phyloP scores from a whole-genome alignment of 163 green algal species.

The Scenedesmus sp. region DNA sequence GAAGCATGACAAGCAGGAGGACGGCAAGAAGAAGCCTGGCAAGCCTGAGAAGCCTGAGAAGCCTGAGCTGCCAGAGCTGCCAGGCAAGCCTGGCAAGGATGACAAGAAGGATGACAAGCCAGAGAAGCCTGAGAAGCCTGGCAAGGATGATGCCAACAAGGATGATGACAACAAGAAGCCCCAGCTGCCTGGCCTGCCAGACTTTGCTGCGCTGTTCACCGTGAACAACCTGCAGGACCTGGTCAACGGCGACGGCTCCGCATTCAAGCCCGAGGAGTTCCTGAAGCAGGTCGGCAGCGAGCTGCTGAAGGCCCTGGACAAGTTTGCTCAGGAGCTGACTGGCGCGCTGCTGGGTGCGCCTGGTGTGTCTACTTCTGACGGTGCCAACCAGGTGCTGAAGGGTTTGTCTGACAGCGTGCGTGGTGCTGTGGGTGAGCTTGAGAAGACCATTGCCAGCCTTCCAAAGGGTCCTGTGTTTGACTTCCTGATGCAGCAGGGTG shows the following conservation, averaged over 20 bases:
- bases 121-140: background rate
- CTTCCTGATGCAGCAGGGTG: background rate
- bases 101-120: background rate
- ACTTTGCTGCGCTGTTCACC: background rate
- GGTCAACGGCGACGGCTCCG: background rate
- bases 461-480: slow-evolving; percentile 19
- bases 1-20: background rate
- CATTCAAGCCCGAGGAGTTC: slow-evolving; percentile 8
- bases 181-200: background rate
- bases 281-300: background rate
- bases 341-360: background rate
- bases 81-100: background rate
- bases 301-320: background rate
- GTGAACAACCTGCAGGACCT: slow-evolving; percentile 1
- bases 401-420: background rate
- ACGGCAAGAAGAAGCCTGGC: background rate
- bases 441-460: background rate
- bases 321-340: slow-evolving; percentile 11
- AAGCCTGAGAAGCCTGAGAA: background rate
- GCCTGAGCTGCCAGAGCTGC: background rate
- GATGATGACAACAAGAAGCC: background rate
- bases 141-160: background rate
- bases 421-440: background rate
- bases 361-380: slow-evolving; percentile 1
- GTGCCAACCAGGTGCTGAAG: background rate